Evolutionary conservation across 441 rosid genomes (phyloP), one percentile per base, ranked within the genome.

Genomic region (Melianthus villosus): DNA sequence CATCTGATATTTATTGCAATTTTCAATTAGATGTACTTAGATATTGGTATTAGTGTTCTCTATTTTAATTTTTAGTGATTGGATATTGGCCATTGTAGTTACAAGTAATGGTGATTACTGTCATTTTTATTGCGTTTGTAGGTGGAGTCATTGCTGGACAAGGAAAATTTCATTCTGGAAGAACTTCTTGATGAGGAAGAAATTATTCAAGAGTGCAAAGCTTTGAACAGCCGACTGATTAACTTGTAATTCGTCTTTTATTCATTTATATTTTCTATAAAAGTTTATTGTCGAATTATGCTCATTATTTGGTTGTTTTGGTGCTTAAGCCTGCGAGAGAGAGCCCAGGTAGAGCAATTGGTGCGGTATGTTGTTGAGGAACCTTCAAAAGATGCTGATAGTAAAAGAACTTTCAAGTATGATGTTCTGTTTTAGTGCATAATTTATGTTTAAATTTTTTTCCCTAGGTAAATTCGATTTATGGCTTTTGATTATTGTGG

Each of bases 401-500:
- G 70, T 66, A 82, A 69, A 53, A 71, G 70, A 22, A 54, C 85
- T 19, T 91, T 91, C 79, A 91, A 85, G 99, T 91, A 72, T 46
- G 73, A 44, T 22, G 38, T 41, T 32, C 46, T 22, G 38, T 41
- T 32, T 49, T 22, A 20, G 39, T 44, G 20, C 20, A 9, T 22
- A 52, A 16, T 38, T 31, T 34, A 16, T 39, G 16, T 31, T 34
- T 34, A 20, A 16, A 16, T 9, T 4, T 6, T 2, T 36, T n/a
- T n/a, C n/a, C 40, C 10, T 8, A 19, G 5, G 12, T 18, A 25
- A 13, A 18, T 55, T 22, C 26, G 31, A 16, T 10, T 49, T 47
- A 26, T 39, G 22, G 26, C 39, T 44, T 38, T 33, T 57, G n/a
- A 54, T 23, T 3, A 7, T 38, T 22, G 38, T 42, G 36, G 23